Conservation (phyloP, 257 asterid species). For the Voacanga thouarsii region DNA sequence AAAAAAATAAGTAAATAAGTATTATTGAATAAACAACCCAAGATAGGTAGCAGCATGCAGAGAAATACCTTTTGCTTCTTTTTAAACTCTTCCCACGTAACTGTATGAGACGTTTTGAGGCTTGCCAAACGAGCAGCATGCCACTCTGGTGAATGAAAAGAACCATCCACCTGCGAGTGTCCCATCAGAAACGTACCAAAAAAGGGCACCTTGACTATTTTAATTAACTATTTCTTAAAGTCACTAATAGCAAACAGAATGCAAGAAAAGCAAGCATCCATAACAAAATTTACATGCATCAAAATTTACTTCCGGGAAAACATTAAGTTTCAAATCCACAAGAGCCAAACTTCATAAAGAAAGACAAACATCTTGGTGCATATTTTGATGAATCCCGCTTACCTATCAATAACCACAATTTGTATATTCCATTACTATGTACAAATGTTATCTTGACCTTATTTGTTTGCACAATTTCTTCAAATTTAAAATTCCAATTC, state of each 20-base stretch:
- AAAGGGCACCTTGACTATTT: constrained; percentile 12
- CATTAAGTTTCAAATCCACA: neutral
- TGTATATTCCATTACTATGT: neutral
- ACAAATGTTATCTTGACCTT: neutral
- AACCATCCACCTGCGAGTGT: constrained; percentile 98
- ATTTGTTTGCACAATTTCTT: neutral
- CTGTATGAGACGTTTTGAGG: constrained; percentile 93
- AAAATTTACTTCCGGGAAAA: neutral
- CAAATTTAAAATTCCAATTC: neutral
- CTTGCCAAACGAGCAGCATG: constrained; percentile 99
- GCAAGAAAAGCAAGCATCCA: neutral
- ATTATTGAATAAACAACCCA: neutral
- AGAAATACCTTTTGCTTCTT: constrained; percentile 83
- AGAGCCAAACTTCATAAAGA: neutral
- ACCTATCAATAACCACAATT: neutral
- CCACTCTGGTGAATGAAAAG: constrained; percentile 99
- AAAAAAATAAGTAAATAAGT: neutral
- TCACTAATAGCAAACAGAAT: neutral
- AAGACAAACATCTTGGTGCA: neutral
- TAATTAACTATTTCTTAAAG: constrained; percentile 6
- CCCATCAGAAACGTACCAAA: constrained; percentile 65
- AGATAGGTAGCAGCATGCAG: neutral
- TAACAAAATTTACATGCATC: neutral
- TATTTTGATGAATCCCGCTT: neutral
- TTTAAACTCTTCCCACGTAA: constrained; percentile 97